Percentiles rank a stretch among this genome's conserved stretches.
phyloP scores from a whole-genome alignment of 495 filamentous ascomycete species.

The Penicillium bovifimosum region DNA sequence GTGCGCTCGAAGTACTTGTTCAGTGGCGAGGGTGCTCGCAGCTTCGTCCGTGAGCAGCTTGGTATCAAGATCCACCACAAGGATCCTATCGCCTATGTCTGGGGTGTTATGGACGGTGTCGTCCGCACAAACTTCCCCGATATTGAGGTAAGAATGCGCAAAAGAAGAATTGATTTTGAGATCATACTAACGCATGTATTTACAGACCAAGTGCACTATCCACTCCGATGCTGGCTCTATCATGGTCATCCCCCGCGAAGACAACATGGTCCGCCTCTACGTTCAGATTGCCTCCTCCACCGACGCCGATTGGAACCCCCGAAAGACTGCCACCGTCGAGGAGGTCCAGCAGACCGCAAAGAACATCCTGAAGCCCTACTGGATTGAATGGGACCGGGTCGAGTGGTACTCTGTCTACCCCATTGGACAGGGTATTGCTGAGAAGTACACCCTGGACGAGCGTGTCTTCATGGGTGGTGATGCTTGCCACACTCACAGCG shows the following conservation, averaged over 20 bases:
- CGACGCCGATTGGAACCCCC: constrained; percentile 52
- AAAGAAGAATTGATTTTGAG: background rate
- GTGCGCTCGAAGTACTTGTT: constrained; percentile 61
- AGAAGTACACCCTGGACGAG: constrained; percentile 52
- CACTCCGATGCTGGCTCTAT: constrained; percentile 61
- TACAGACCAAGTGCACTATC: constrained; percentile 85
- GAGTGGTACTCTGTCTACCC: constrained; percentile 61
- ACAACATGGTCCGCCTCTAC: constrained; percentile 74
- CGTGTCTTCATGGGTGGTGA: constrained; percentile 59
- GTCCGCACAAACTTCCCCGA: constrained; percentile 79
- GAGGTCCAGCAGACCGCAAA: constrained; percentile 58
- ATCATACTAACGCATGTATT: constrained; percentile 15
- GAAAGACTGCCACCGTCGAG: constrained; percentile 48
- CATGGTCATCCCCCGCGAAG: constrained; percentile 73
- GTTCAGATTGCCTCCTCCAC: constrained; percentile 65
- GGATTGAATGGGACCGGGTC: constrained; percentile 49
- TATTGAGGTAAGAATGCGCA: constrained; percentile 51
- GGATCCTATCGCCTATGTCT: constrained; percentile 60
- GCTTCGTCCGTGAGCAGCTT: constrained; percentile 55
- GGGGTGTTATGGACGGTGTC: constrained; percentile 84
- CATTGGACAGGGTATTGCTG: constrained; percentile 59
- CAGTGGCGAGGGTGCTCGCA: constrained; percentile 59
- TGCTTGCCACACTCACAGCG: constrained; percentile 61
- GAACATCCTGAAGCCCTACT: constrained; percentile 57
- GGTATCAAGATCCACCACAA: constrained; percentile 56